Percentiles rank a stretch among this genome's conserved stretches.
Conservation (phyloP, 805 yeast species). For the Suhomyces sp. region DNA sequence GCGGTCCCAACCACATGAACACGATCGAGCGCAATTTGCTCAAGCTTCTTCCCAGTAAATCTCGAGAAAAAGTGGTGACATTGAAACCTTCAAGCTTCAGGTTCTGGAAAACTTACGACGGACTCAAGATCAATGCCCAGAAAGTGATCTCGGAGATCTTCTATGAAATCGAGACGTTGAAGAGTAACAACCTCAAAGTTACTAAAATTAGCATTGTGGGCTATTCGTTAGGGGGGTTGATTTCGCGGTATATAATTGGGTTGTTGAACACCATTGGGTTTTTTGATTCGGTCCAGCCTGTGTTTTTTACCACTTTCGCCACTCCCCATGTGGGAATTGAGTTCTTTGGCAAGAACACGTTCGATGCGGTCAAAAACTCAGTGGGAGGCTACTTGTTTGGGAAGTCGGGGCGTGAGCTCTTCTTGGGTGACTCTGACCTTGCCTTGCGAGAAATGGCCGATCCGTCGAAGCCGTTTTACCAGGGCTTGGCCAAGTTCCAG, state of each 20-base stretch:
- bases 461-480: conserved; percentile 46
- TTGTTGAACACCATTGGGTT: conserved; percentile 30
- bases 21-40: conserved; percentile 32
- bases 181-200: conserved; percentile 26
- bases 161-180: conserved; percentile 39
- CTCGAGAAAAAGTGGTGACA: conserved; percentile 29
- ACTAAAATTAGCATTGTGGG: conserved; percentile 39
- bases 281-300: conserved; percentile 34
- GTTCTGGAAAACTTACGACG: conserved; percentile 46
- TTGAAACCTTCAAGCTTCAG: conserved; percentile 39
- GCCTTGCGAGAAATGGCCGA: conserved; percentile 53
- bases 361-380: conserved; percentile 31
- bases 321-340: conserved; percentile 45
- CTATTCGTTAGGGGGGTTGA: conserved; percentile 43
- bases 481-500: conserved; percentile 58
- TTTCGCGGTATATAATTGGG: conserved; percentile 40
- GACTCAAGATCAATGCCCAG: conserved; percentile 33
- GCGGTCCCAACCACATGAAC: conserved; percentile 40
- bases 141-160: conserved; percentile 36
- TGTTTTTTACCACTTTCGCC: conserved; percentile 41
- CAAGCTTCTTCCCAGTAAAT: conserved; percentile 18
- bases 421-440: conserved; percentile 37
- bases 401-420: conserved; percentile 33
- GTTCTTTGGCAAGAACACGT: conserved; percentile 30
- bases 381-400: conserved; percentile 38